Conservation (phyloP, 164 flowering plant species). For the Sextonia rubra region DNA sequence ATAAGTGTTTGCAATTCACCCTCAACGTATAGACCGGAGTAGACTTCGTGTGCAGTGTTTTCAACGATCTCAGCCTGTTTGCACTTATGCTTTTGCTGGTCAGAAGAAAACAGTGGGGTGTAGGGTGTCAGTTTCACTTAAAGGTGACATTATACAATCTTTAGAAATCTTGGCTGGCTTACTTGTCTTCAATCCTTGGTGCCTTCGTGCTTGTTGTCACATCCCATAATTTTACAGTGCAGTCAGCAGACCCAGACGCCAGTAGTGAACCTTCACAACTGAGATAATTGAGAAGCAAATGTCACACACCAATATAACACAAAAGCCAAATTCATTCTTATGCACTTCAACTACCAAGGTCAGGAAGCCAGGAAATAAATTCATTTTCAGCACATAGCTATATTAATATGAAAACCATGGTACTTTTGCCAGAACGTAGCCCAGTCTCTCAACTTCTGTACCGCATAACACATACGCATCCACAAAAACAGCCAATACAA, state of each 20-base stretch:
- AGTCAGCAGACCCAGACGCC: constrained; percentile 99
- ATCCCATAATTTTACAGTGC: constrained; percentile 96
- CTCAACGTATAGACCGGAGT: constrained; percentile 69
- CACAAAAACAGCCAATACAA: too few relatives aligned
- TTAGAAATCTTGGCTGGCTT: constrained; percentile 21
- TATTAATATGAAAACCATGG: too few relatives aligned
- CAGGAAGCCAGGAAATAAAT: neutral
- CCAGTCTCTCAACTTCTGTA: too few relatives aligned
- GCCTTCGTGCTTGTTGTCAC: constrained; percentile 70
- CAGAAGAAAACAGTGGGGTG: neutral
- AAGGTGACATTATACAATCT: neutral
- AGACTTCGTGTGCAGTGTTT: constrained; percentile 78
- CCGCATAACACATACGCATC: too few relatives aligned
- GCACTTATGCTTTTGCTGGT: constrained; percentile 57
- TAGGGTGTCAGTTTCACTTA: constrained; percentile 1
- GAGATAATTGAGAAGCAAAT: constrained; percentile 9
- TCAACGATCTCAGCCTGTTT: constrained; percentile 77
- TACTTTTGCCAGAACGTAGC: too few relatives aligned
- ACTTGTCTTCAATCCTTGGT: constrained; percentile 68
- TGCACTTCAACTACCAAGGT: neutral
- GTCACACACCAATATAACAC: neutral
- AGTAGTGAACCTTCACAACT: constrained; percentile 96
- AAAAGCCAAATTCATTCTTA: neutral
- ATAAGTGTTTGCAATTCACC: constrained; percentile 31
- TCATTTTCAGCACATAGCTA: too few relatives aligned